These are phyloP conservation scores for Achaetomium macrosporum DNA, from an alignment of 2,329 filamentous ascomycete genomes.

Conservation along the genomic window DNA sequence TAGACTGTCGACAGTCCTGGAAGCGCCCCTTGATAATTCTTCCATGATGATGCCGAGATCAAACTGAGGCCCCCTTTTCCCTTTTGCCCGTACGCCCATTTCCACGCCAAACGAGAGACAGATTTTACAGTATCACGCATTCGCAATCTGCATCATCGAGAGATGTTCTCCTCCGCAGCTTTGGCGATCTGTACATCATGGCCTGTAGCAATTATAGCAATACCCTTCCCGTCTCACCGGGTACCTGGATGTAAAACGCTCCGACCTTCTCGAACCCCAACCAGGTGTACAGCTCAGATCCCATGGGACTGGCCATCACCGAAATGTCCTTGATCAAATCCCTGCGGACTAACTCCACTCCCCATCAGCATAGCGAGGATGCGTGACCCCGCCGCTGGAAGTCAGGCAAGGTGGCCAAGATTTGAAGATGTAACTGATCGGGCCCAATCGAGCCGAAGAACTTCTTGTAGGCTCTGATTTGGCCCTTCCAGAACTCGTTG, in stretches of 20 bases:
- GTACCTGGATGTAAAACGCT: constrained; percentile 19
- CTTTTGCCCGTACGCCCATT: too few species aligned
- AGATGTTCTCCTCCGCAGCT: neutral
- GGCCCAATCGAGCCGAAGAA: constrained; percentile 18
- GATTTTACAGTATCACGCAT: neutral
- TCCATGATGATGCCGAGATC: too few species aligned
- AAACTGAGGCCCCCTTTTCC: too few species aligned
- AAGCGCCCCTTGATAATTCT: too few species aligned
- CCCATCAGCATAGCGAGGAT: constrained; percentile 20
- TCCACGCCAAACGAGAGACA: neutral
- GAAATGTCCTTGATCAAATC: constrained; percentile 19
- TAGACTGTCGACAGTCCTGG: too few species aligned
- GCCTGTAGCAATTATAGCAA: constrained; percentile 20
- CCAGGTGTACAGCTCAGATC: constrained; percentile 18
- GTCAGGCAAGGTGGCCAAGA: constrained; percentile 20
- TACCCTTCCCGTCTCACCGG: constrained; percentile 20
- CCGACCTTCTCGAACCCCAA: constrained; percentile 15
- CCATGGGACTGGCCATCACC: constrained; percentile 25
- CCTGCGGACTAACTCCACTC: constrained; percentile 16
- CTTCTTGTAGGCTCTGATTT: constrained; percentile 20
- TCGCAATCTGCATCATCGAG: neutral
- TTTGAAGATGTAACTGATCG: constrained; percentile 24
- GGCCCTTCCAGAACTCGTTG: constrained; percentile 19
- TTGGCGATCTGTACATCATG: constrained; percentile 20
- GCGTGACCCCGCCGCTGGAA: constrained; percentile 22